These are phyloP conservation scores for Suhomyces kunorum DNA, from an alignment of 1,139 yeast genomes.

Conservation along the genomic window DNA sequence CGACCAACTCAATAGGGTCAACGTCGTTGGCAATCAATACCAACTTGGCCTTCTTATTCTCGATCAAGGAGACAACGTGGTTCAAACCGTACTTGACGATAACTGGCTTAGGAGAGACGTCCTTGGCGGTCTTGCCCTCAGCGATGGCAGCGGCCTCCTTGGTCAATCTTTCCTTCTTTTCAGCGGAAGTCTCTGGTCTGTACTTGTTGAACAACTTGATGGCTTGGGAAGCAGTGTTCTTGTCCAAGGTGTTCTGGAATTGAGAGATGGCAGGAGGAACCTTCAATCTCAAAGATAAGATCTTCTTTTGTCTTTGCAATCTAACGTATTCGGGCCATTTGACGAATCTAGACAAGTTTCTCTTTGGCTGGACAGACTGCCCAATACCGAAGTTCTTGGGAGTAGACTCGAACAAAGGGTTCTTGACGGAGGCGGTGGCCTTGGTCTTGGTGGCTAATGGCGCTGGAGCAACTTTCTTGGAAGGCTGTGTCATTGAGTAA, in stretches of 20 bases:
- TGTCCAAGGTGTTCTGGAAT: constrained; percentile 93
- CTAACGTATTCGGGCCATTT: constrained; percentile 99
- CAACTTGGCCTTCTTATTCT: constrained; percentile 97
- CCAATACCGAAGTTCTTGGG: constrained; percentile 98
- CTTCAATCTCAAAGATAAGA: constrained; percentile 90
- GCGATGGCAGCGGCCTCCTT: constrained; percentile 99
- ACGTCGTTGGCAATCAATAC: constrained; percentile 98
- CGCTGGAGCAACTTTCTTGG: constrained; percentile 57
- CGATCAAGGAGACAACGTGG: constrained; percentile 95
- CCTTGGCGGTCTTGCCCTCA: constrained; percentile 95
- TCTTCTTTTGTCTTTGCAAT: constrained; percentile 97
- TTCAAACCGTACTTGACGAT: constrained; percentile 92
- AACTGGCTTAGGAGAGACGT: constrained; percentile 93
- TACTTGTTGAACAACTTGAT: constrained; percentile 97
- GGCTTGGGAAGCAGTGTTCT: constrained; percentile 96
- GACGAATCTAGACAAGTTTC: constrained; percentile 93
- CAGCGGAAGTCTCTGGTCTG: constrained; percentile 96
- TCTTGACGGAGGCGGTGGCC: constrained; percentile 20
- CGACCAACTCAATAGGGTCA: constrained; percentile 96
- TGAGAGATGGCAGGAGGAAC: constrained; percentile 98
- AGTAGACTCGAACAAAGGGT: constrained; percentile 79
- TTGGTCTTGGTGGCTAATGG: constrained; percentile 47
- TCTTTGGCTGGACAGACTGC: constrained; percentile 91
- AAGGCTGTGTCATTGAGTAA: constrained; percentile 71
- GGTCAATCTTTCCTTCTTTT: constrained; percentile 98